These are phyloP conservation scores for Syzygium syzygioides DNA, from an alignment of 441 rosid genomes.

Conservation along the genomic window DNA sequence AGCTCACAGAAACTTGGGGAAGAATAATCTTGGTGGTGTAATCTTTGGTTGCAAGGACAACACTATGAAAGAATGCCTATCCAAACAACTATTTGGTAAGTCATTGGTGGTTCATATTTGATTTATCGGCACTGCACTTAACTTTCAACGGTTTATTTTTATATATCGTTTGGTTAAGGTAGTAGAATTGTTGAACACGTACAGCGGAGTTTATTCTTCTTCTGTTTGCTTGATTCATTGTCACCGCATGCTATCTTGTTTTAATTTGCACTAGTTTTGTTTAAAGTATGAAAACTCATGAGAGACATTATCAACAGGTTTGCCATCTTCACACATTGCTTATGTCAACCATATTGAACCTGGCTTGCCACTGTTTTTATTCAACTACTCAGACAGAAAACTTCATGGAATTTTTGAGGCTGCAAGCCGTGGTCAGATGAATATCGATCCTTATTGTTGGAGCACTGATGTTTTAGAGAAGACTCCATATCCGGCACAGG, in stretches of 20 bases:
- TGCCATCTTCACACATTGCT: conserved; percentile 49
- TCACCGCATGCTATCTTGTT: background rate
- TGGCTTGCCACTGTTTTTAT: conserved; percentile 84
- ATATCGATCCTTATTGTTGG: conserved; percentile 88
- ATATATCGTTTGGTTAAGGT: background rate
- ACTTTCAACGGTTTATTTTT: background rate
- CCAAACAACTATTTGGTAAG: conserved; percentile 77
- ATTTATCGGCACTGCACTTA: background rate
- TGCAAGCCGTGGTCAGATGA: conserved; percentile 70
- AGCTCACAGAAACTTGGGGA: conserved; percentile 42
- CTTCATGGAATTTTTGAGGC: conserved; percentile 92
- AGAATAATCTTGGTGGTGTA: conserved; percentile 71
- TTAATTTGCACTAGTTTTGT: background rate
- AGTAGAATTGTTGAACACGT: background rate
- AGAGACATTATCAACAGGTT: conserved; percentile 39
- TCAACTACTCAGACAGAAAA: conserved; percentile 69
- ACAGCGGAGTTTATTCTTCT: background rate
- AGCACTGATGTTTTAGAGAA: conserved; percentile 51
- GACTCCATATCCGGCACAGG: conserved; percentile 89
- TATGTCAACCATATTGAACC: conserved; percentile 67
- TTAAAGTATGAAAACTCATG: conserved; percentile 1
- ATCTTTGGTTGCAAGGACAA: conserved; percentile 64
- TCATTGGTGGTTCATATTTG: background rate
- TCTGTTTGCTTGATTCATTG: background rate
- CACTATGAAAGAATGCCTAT: conserved; percentile 63